Evolutionary conservation across 306 rosid genomes (phyloP).

Genomic region (Rosa rugosa): DNA sequence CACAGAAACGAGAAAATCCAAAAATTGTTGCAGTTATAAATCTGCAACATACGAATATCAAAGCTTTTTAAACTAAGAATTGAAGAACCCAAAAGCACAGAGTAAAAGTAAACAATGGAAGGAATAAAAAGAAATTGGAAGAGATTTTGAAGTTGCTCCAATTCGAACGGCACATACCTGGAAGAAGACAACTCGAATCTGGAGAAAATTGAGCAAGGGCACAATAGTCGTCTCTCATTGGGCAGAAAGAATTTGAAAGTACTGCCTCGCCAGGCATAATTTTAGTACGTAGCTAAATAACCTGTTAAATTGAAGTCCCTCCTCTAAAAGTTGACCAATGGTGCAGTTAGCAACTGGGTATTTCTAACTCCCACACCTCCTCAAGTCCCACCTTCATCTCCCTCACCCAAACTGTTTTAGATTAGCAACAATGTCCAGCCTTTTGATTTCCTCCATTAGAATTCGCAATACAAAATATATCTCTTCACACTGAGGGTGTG

Average conservation of each 20-base stretch:
- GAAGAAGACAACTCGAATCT: not conserved
- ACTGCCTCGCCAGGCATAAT: not conserved
- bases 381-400: not conserved
- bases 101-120: not conserved
- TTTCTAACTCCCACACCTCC: not conserved
- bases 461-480: constrained; percentile 46
- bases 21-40: not conserved
- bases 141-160: not conserved
- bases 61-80: not conserved
- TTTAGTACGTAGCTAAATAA: not conserved
- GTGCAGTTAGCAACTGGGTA: not conserved
- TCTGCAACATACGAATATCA: not conserved
- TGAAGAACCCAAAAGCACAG: not conserved
- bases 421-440: constrained; percentile 23
- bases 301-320: not conserved
- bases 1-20: not conserved
- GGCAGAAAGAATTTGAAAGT: not conserved
- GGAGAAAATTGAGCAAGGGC: not conserved
- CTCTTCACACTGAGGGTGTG: constrained; percentile 47
- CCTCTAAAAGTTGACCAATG: not conserved
- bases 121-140: not conserved
- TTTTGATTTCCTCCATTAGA: constrained; percentile 47
- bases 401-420: not conserved
- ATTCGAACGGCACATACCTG: not conserved
- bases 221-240: not conserved